Percentiles rank a stretch among this genome's conserved stretches.
Conservation (phyloP, 352 stramenopile genomes). For the Albugo candida region DNA sequence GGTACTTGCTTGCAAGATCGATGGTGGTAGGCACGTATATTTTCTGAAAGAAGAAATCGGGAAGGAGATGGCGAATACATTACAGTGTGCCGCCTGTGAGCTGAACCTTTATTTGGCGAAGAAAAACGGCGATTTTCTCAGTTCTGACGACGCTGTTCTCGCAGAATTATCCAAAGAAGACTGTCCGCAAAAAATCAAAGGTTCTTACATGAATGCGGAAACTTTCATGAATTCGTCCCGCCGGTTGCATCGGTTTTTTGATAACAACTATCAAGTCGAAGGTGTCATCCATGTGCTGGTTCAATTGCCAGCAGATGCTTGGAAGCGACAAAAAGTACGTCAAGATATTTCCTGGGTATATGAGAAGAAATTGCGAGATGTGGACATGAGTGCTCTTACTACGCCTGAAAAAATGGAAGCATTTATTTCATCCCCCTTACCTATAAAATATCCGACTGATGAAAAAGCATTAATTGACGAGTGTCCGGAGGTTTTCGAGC, state of each 20-base stretch:
- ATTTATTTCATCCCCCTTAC: too few species aligned
- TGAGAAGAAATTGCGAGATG: too few species aligned
- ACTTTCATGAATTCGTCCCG: conserved; percentile 6
- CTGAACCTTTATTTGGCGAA: conserved; percentile 4
- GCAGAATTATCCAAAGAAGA: too few species aligned
- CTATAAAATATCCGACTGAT: too few species aligned
- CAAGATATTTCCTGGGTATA: too few species aligned
- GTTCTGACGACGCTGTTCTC: conserved; percentile 6
- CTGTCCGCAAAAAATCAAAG: too few species aligned
- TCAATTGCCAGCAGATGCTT: not conserved
- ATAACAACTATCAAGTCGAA: conserved; percentile 3
- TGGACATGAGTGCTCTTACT: too few species aligned
- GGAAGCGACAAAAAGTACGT: not conserved
- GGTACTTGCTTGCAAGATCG: not conserved
- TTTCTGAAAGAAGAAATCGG: conserved; percentile 5
- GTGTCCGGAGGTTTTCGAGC: too few species aligned
- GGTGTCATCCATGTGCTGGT: conserved; percentile 9
- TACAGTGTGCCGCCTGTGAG: conserved; percentile 2
- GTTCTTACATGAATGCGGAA: too few species aligned
- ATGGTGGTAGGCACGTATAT: not conserved
- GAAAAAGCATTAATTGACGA: too few species aligned
- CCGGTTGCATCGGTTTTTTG: conserved; percentile 3
- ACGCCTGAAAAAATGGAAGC: too few species aligned
- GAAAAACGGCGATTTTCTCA: conserved; percentile 3
- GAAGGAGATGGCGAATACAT: not conserved